Evolutionary conservation across 176 grass and related monocot genomes (phyloP), one percentile per base, ranked within the genome.

Genomic region (Paspalum notatum): DNA sequence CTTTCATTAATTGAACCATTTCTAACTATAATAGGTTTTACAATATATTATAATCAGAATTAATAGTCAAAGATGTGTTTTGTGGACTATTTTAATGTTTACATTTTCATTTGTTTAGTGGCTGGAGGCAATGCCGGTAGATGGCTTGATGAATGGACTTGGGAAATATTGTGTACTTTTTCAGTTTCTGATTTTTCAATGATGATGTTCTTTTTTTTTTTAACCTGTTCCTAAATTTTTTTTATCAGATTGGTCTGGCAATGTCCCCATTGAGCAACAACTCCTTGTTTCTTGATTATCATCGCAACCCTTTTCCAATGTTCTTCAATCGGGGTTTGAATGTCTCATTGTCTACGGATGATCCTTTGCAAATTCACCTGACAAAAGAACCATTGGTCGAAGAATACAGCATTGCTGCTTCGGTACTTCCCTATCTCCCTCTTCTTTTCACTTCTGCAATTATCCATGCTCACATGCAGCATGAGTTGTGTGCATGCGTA

Each of bases 351-450:
- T 99, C 96, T 58, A 99, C 96, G 38, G 96, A 99, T 86, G 96
- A 99, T 85, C 96, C 96, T 46, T 86, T 99, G 96, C 96, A 99
- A 93, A 99, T 99, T 83, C 96, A 95, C 76, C 86, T 99, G 66
- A 99, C 96, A 71, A 99, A 99, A 84, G 96, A 99, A 72, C 96
- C 96, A 81, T 85, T 99, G 61, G 96, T 99, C 48, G 96, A 99
- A 88, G 96, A 99, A 91, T 99, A 99, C 90, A 99, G 96, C 68
- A 99, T 99, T 74, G 96, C 96, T 82, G 82, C 96, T 85, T 99
- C 96, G 66, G 96, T 99, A 98, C 55, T 66, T 66, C 56, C 56
- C 55, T 86, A 73, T 84, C 74, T 82, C 26, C 16, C 26, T 84
- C 21, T 82, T 44, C 47, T 7, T 61, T 68, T 16, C 32, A 42